phyloP scores from a whole-genome alignment of 805 yeast species.

The Pichia sporocuriosa region DNA sequence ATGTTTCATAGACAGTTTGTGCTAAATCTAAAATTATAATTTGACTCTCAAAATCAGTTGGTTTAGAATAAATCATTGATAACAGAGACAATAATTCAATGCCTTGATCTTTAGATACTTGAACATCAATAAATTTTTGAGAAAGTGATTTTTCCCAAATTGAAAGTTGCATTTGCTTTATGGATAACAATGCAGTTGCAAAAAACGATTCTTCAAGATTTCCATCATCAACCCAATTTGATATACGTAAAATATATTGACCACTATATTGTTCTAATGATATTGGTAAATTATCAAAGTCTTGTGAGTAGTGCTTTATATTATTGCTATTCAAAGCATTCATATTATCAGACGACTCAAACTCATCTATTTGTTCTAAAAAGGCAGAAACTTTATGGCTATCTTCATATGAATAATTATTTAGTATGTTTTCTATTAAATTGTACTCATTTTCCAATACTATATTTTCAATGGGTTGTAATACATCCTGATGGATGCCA shows the following conservation, averaged over 20 bases:
- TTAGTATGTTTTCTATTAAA: too few species aligned
- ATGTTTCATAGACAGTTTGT: conserved; percentile 49
- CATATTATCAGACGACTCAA: neutral
- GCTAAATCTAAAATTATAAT: conserved; percentile 51
- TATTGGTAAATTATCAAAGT: neutral
- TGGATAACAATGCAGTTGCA: conserved; percentile 16
- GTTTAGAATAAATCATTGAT: conserved; percentile 4
- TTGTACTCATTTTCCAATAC: too few species aligned
- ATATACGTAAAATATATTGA: conserved; percentile 40
- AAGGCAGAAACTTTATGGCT: too few species aligned
- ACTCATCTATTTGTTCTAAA: neutral
- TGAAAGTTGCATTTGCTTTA: conserved; percentile 21
- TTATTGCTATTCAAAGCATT: neutral
- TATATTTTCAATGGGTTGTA: too few species aligned
- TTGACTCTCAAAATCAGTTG: conserved; percentile 25
- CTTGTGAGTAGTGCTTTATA: conserved; percentile 5
- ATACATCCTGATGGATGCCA: too few species aligned
- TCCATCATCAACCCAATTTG: conserved; percentile 21
- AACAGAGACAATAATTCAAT: conserved; percentile 16
- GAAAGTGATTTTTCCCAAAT: conserved; percentile 45
- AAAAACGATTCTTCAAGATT: conserved; percentile 14
- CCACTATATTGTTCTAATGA: conserved; percentile 13
- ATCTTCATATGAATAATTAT: too few species aligned
- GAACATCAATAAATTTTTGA: conserved; percentile 43
- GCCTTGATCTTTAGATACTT: conserved; percentile 22